Base-by-base conservation (phyloP, 2,329 filamentous ascomycete species). In the Calonectria multiphialidica region DNA sequence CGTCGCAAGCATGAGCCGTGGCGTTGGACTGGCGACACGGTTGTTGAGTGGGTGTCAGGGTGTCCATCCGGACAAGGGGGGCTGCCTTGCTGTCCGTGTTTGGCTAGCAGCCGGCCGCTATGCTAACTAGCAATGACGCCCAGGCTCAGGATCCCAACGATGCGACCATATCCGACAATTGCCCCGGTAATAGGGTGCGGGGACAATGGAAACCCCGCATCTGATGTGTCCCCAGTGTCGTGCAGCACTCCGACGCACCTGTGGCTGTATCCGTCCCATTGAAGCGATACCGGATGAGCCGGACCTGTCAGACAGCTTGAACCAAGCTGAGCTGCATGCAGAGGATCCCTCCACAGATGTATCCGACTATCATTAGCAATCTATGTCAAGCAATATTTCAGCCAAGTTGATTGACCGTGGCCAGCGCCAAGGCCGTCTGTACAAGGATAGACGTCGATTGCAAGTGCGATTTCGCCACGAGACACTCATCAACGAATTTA, bases 101-200 rank as follows among this genome's bases (percentile, higher is more conserved):
- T 66, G 37, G 63, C 45, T 53, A 42, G 47, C 16, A n/a, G 10
- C 42, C 55, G 33, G 30, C 55, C 57, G 53, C 40, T 47, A 55
- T 44, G 37, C 30, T 25, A 55, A 47, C 47, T 33, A 33, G 23
- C 23, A 65, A 49, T 65, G 45, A 40, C 9, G 18, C 12, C 45
- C 40, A 66, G 35, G 23, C 63, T 42, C 35, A 42, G 42, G 9
- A 64, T 37, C 37, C 64, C 50, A 67, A 67, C 50, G 50, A 57
- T 42, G 64, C 50, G 40, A 66, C 33, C 35, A 61, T 61, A 68
- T 62, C 66, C 66, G 55, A 62, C 44, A 23, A 47, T 61, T 68
- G 53, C 53, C 66, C 66, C 53, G 66, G 66, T 37, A 68, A 68
- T 61, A 61, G 33, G 23, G 45, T 61, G 66, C 53, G 53, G 66